Evolutionary conservation across 1,284 basidiomycete species (phyloP), one percentile per base, ranked within the genome.

Genomic region (Xerocomus tenax): DNA sequence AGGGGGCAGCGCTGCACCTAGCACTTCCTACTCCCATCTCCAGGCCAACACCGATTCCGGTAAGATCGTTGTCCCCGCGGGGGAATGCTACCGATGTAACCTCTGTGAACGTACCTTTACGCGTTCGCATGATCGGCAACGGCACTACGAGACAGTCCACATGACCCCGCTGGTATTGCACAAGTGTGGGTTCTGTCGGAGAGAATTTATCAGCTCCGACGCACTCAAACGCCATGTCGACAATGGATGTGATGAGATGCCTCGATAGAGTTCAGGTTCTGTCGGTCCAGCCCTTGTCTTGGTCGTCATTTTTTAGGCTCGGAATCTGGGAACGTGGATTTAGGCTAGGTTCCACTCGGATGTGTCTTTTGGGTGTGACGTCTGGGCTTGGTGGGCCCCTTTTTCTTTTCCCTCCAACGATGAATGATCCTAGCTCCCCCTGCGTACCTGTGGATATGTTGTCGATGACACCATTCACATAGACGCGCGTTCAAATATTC

Each of bases 61-160:
- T 23, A 57, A 56, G 39, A 50, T 58, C 51, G 39, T 44, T 9
- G 55, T 51, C 30, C 60, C 70, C 18, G 60, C 70, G 19, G 72
- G 72, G 34, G 80, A 84, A 61, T 74, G 82, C 30, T 84, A 75
- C 68, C 72, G 73, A 48, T 88, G 85, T 67, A 77, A 82, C 48
- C 73, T 76, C 56, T 88, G 86, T 64, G 77, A 78, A 52, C 81
- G 82, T 65, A 81, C 83, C 16, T 88, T 88, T 66, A 84, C 82
- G 34, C 78, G 85, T 51, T 75, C 81, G 51, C 84, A 87, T 65
- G 85, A 88, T 66, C 76, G 82, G 57, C 85, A 87, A 68, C 76
- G 85, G 53, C 85, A 88, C 68, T 77, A 78, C 56, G 83, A 86
- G 67, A 84, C 80, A n/a, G 81, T 84, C 58, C 83, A 86, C 58